Base-by-base conservation (phyloP, 2,329 filamentous ascomycete genomes). In the Capronia americana region DNA sequence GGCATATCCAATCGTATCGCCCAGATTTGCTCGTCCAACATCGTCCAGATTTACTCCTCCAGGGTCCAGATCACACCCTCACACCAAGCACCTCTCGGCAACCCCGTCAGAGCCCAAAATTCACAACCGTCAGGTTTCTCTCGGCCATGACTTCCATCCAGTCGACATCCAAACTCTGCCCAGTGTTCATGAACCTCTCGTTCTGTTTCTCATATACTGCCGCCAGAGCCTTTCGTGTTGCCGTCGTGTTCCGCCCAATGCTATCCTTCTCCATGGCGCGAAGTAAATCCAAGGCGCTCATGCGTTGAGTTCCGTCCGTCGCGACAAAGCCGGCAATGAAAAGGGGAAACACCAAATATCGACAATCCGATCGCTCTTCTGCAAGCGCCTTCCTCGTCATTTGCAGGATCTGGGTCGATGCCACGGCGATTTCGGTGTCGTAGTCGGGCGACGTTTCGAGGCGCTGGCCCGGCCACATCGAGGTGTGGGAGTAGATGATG, bases 301-400 rank as follows among this genome's bases (percentile, higher is more conserved):
- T 76, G 71, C 86, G 84, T 23, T 81, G 77, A 4, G 75, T 76
- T 8, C 75, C 75, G 26, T 80, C 77, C 0, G 72, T 75, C 1
- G 78, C 75, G 11, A 80, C 80, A 20, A 82, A 78, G 3, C 84
- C 85, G 0, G 84, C 83, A 65, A 87, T 79, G 71, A 87, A 86
- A 0, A 86, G 69, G 0, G 85, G 84, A 67, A 87, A 86, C 2
- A 84, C 77, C 4, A 84, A 72, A 63, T 82, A 83, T 24, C 81
- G 78, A 17, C 79, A 77, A 53, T 82, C 78, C 14, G 78, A 76
- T 11, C 78, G 77, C 4, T 75, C 75, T 2, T 74, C 73, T 20
- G 76, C 75, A 4, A 81, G 72, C 1, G 82, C 79, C 10, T 76
- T 74, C 32, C 78, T 75, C 5, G 80, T 79, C 14, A 83, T 75